Evolutionary conservation across 129 eudicot genomes (phyloP).

Genomic region (Dittrichia graveolens): DNA sequence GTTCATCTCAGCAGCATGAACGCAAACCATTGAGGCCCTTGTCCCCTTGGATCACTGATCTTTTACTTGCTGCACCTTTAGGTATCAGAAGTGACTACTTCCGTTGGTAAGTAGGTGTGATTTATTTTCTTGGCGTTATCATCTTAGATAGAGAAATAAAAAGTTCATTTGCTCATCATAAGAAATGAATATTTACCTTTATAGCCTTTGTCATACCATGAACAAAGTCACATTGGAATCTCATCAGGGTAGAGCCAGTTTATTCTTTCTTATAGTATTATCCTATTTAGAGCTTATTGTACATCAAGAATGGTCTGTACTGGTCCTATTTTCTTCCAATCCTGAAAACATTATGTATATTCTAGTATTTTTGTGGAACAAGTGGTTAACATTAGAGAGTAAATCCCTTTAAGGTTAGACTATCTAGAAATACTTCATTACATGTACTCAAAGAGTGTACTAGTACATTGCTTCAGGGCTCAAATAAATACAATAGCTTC

Average conservation of each 20-base stretch:
- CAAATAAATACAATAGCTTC: no score
- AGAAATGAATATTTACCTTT: background rate
- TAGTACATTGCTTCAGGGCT: slow-evolving; percentile 1
- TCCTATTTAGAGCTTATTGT: background rate
- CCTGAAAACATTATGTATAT: background rate
- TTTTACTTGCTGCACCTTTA: slow-evolving; percentile 94
- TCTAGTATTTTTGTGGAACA: background rate
- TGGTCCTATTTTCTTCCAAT: slow-evolving; percentile 4
- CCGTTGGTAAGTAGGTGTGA: slow-evolving; percentile 59
- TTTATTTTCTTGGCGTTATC: background rate
- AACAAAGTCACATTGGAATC: slow-evolving; percentile 12
- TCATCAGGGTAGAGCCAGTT: slow-evolving; percentile 4
- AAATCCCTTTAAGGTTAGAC: no score
- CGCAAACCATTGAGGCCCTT: slow-evolving; percentile 81
- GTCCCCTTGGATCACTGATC: slow-evolving; percentile 97
- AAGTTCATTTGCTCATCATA: background rate
- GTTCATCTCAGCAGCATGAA: slow-evolving; percentile 55
- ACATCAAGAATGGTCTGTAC: background rate
- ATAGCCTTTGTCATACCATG: background rate
- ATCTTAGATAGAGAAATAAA: background rate
- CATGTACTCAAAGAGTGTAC: no score
- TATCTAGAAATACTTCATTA: no score
- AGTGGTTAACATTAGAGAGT: no score
- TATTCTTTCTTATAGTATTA: background rate
- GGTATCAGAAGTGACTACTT: slow-evolving; percentile 97